Evolutionary conservation across 805 yeast genomes (phyloP), one percentile per base, ranked within the genome.

Genomic region (Tanozyma kutaoensis): DNA sequence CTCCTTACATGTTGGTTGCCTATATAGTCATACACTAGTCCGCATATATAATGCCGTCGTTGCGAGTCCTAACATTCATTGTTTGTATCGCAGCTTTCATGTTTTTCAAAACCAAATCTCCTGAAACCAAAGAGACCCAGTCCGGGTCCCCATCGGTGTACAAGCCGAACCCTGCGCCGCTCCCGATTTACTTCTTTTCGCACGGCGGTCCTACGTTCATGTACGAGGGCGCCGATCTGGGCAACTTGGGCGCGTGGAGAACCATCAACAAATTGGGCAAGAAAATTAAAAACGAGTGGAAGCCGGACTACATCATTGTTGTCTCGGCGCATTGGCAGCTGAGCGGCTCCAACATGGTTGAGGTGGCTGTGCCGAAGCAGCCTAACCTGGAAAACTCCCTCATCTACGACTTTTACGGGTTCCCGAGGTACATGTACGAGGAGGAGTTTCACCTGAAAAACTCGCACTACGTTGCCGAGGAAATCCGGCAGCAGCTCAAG

Each of bases 141-240:
- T n/a, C n/a, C n/a, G n/a, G n/a, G n/a, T n/a, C n/a, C n/a, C n/a
- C n/a, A n/a, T n/a, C n/a, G n/a, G n/a, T n/a, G n/a, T n/a, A n/a
- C n/a, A n/a, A n/a, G n/a, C 28, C 32, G 6, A 46, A 44, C 28
- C 28, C 44, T 1, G 28, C 32, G 7, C 62, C 62, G 11, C 49
- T 48, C 12, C 88, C 91, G 5, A 66, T 72, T 1, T 76, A 53
- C 44, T 81, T 79, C 47, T 44, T 78, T 23, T 72, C 82, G n/a
- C 93, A 80, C 50, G 93, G 93, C 6, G 91, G 86, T 1, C 93
- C 93, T 6, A 72, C 79, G 1, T 77, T 80, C 46, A 68, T 78
- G 59, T 74, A 76, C 39, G 39, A 40, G 20, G 50, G 58, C n/a
- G 63, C 55, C 26, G 56, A 50, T 14, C 50, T 55, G 25, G 71